Base-by-base conservation (phyloP, 192 early-diverging fungal genomes). In the Backusella mclennaniae region DNA sequence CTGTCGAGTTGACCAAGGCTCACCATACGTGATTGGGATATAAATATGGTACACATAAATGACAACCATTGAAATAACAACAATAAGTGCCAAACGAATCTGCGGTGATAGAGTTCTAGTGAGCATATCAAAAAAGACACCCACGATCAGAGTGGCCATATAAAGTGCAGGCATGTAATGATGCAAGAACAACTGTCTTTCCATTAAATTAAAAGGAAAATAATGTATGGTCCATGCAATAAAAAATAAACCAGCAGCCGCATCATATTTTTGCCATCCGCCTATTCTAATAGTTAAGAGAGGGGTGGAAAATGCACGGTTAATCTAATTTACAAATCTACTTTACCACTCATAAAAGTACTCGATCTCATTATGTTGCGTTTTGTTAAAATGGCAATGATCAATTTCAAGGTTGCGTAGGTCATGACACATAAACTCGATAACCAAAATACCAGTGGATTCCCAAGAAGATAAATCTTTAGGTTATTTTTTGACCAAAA, bases 81-180 rank as follows among this genome's bases (percentile, higher is more conserved):
- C 38, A 7, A 83, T 83, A 35, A 90, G 83, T 15, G 87, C 36
- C 38, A 88, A 49, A 8, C 91, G 89, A 35, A 82, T 76, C 23
- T 80, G 83, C 68, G 81, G 81, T n/a, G 85, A 80, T n/a, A 93
- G 72, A 19, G 90, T 89, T 56, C 87, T 86, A 8, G 94, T 95
- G 15, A 89, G 76, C 66, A 96, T 79, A 81, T 99, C 96, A 82
- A 97, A 91, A 3, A 90, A 81, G 21, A 89, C 88, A 36, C 91
- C 90, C 63, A 95, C 73, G 5, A 90, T 82, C 26, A 98, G 85
- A 70, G 98, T 89, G 19, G 91, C 87, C 80, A 96, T 93, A 84
- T 97, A 99, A n/a, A 99, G 87, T 15, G 96, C 92, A 6, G 97
- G 97, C 49, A 97, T 90, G 82, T 99, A 99, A 80, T 99, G 97